These are phyloP conservation scores for Penicillium goetzii DNA, from an alignment of 495 filamentous ascomycete genomes.

Conservation along the genomic window DNA sequence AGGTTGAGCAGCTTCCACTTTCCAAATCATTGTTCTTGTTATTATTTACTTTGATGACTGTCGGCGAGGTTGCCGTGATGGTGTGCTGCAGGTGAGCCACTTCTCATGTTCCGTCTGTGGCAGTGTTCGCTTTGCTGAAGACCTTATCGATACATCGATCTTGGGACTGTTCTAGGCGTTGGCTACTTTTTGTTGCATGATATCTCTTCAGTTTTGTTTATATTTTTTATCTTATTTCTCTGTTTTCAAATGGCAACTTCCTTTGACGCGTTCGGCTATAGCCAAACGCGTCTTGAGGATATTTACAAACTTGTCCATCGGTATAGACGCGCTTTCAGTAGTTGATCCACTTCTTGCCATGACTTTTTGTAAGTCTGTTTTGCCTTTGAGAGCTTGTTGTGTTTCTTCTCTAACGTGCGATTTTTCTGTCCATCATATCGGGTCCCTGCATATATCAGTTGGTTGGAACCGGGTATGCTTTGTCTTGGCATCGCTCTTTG, in stretches of 20 bases:
- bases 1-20: not conserved
- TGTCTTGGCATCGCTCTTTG: not conserved
- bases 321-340: not conserved
- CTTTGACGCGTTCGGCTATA: not conserved
- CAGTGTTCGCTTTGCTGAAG: not conserved
- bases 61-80: too few species aligned
- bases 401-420: not conserved
- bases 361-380: not conserved
- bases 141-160: not conserved
- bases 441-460: not conserved
- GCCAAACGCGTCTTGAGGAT: not conserved
- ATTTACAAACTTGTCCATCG: not conserved
- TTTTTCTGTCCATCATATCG: not conserved
- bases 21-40: not conserved
- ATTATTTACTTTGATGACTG: too few species aligned
- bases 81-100: not conserved
- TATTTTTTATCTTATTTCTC: too few species aligned
- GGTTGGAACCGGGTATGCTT: not conserved
- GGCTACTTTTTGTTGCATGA: too few species aligned
- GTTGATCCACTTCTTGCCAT: not conserved
- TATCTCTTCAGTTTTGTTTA: too few species aligned
- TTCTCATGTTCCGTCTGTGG: not conserved
- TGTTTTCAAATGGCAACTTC: too few species aligned
- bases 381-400: not conserved
- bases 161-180: too few species aligned